Evolutionary conservation across 805 yeast genomes (phyloP).

Genomic region (Torulaspora maleeae): DNA sequence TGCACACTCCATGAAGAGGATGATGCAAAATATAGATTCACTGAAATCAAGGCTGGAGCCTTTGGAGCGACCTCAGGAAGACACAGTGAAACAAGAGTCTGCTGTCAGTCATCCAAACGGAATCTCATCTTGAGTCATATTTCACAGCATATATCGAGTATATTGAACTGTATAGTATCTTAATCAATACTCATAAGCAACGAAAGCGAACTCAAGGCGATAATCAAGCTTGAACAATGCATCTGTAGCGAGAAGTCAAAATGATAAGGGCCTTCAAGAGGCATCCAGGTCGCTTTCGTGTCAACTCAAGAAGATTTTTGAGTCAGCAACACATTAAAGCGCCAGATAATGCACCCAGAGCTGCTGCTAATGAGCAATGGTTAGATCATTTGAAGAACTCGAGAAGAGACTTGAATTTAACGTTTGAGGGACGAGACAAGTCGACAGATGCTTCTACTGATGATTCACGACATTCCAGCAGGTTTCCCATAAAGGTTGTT

Average conservation of each 20-base stretch:
- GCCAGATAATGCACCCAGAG: slow-evolving; percentile 42
- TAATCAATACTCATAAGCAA: background rate
- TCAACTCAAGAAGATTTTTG: background rate
- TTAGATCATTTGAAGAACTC: slow-evolving; percentile 24
- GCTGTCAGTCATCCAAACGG: background rate
- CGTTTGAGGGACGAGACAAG: background rate
- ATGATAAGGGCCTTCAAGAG: background rate
- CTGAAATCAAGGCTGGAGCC: slow-evolving; percentile 17
- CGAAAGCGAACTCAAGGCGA: background rate
- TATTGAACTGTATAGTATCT: background rate
- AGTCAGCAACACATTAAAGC: slow-evolving; percentile 12
- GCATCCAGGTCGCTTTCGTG: background rate
- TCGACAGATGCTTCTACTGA: background rate
- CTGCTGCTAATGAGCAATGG: slow-evolving; percentile 43
- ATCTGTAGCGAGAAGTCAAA: background rate
- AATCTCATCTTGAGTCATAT: background rate
- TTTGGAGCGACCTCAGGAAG: background rate
- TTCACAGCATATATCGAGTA: background rate
- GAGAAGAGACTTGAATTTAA: slow-evolving; percentile 1
- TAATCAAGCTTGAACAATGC: background rate
- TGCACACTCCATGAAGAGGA: slow-evolving; percentile 27
- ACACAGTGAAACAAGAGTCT: background rate
- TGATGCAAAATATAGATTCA: slow-evolving; percentile 27
- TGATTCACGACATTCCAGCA: background rate
- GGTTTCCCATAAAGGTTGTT: slow-evolving; percentile 14